Conservation (phyloP, 371 early-diverging fungal species). For the Mucor piriformis region DNA sequence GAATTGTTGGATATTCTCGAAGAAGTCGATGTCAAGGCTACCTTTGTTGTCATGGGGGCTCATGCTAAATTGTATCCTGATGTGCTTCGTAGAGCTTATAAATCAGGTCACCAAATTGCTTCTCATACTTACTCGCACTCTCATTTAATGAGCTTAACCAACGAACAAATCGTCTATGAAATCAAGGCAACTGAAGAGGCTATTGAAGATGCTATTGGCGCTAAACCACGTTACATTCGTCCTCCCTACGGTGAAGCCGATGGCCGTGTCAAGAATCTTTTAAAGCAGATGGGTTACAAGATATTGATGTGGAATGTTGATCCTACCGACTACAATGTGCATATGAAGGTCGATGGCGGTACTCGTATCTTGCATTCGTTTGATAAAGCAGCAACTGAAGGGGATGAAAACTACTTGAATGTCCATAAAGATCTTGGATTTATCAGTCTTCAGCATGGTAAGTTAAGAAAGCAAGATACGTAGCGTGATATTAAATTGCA, state of each 20-base stretch:
- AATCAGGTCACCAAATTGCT: slow-evolving; percentile 58
- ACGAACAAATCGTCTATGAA: slow-evolving; percentile 46
- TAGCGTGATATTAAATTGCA: too few relatives aligned
- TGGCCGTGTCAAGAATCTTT: slow-evolving; percentile 48
- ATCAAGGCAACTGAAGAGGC: slow-evolving; percentile 52
- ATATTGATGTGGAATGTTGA: slow-evolving; percentile 62
- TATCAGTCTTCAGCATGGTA: slow-evolving; percentile 52
- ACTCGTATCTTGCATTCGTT: slow-evolving; percentile 29
- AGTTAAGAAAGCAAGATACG: background rate
- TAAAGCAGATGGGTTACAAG: slow-evolving; percentile 54
- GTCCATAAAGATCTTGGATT: slow-evolving; percentile 45
- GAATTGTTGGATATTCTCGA: slow-evolving; percentile 58
- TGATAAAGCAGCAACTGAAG: slow-evolving; percentile 23
- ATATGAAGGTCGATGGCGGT: slow-evolving; percentile 27
- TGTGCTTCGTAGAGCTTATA: slow-evolving; percentile 45
- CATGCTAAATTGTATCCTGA: slow-evolving; percentile 36
- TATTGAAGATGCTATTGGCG: slow-evolving; percentile 55
- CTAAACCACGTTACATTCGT: slow-evolving; percentile 60
- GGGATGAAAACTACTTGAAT: slow-evolving; percentile 35
- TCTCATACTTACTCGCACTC: slow-evolving; percentile 59
- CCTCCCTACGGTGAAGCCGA: slow-evolving; percentile 65
- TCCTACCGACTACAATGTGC: slow-evolving; percentile 47
- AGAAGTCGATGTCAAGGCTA: slow-evolving; percentile 55
- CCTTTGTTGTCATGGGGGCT: slow-evolving; percentile 73
- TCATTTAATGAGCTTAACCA: slow-evolving; percentile 45